Evolutionary conservation across 2,329 filamentous ascomycete genomes (phyloP), one percentile per base, ranked within the genome.

Genomic region (Helotiales sp.): DNA sequence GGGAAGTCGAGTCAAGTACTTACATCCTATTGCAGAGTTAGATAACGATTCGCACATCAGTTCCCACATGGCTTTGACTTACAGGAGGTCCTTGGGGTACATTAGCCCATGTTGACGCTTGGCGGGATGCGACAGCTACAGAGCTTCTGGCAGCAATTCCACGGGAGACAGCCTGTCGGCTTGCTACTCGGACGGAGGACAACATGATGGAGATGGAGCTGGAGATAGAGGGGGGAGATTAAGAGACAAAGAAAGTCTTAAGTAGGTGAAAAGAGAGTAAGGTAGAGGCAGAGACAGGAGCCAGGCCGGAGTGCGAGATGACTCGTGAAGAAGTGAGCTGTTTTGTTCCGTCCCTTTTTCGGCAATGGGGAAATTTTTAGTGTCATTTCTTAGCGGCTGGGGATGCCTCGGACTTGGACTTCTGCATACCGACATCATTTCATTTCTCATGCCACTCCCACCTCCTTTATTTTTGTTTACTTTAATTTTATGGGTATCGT

Each of bases 51-150:
- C 30, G 60, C 26, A 60, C 13, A 52, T 13, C 6, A 15, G 37
- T 71, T 64, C 65, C 64, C 63, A 50, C 34, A 47, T 49, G 43
- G 61, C 30, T 13, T 43, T 63, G 70, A 87, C 91, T 82, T 88
- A 96, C 93, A 79, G 95, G 94, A 87, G 95, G 95, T 72, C 95
- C 95, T 83, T 97, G 93, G 74, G 93, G 91, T 64, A 98, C 93
- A 77, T 92, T 91, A 78, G 92, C 88, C 94, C 95, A 98, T 74
- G 91, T 92, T 69, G 93, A 97, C 74, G 75, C 74, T 71, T 73
- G 70, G 61, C 76, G 72, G 57, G 71, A 61, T 55, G 70, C 74
- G 61, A 71, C 65, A 55, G 66, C 52, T 55, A 59, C 65, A 50
- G 66, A 70, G 69, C 66, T 71, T 70, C 73, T 69, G 8, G 72